Percentiles rank a stretch among this genome's conserved stretches.
These are phyloP conservation scores for Hirsutella rhossiliensis DNA, from an alignment of 2,329 filamentous ascomycete species.

Conservation along the genomic window DNA sequence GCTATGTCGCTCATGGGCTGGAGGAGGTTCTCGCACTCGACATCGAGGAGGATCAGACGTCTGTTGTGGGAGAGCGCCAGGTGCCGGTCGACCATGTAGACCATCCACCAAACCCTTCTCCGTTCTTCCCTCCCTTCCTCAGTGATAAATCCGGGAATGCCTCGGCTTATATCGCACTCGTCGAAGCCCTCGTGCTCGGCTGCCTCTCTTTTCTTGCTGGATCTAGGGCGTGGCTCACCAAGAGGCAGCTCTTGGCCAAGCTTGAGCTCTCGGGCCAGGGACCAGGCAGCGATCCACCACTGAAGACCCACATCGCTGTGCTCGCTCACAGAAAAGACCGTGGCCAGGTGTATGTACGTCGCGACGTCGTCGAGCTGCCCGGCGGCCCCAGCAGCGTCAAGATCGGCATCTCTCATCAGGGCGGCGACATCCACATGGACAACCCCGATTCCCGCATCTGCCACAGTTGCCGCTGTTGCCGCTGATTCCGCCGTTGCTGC, in stretches of 20 bases:
- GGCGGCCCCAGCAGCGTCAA: constrained; percentile 59
- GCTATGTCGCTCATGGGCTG: constrained; percentile 80
- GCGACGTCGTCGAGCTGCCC: constrained; percentile 78
- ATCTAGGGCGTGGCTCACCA: too few relatives aligned
- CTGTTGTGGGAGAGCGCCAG: constrained; percentile 85
- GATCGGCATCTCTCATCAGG: too few relatives aligned
- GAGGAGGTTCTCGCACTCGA: constrained; percentile 70
- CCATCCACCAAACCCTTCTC: constrained; percentile 84
- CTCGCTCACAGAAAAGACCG: constrained; percentile 83
- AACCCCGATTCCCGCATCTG: constrained; percentile 54
- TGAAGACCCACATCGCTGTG: constrained; percentile 88
- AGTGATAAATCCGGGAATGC: constrained; percentile 30
- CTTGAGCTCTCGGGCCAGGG: constrained; percentile 75
- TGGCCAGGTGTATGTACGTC: constrained; percentile 85
- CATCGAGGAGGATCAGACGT: constrained; percentile 77
- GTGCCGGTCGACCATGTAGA: constrained; percentile 85
- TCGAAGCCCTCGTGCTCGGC: constrained; percentile 30
- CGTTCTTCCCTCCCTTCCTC: constrained; percentile 86
- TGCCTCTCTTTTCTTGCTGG: constrained; percentile 25
- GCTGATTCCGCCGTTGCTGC: constrained; percentile 43
- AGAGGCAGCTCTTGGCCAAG: constrained; percentile 74
- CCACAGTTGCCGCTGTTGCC: constrained; percentile 37
- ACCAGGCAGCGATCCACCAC: constrained; percentile 96
- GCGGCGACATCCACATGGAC: constrained; percentile 67
- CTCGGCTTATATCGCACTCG: constrained; percentile 33